phyloP scores from a whole-genome alignment of 2,329 filamentous ascomycete genomes.

The Cadophora gregata region DNA sequence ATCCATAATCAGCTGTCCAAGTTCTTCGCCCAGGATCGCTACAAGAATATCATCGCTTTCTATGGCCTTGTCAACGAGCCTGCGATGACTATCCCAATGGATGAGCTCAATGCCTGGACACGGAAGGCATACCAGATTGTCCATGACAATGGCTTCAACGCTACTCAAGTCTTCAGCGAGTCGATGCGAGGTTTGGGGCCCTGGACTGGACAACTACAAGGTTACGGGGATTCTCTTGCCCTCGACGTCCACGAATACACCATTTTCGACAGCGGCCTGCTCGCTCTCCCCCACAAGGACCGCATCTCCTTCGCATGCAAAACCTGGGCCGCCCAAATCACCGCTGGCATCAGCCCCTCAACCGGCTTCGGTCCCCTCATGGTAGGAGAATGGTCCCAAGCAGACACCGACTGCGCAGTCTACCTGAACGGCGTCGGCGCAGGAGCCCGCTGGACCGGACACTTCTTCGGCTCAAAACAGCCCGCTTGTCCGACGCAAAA shows the following conservation, averaged over 20 bases:
- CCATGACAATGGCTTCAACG: slow-evolving; percentile 75
- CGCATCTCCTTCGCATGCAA: slow-evolving; percentile 84
- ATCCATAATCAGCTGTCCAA: slow-evolving; percentile 84
- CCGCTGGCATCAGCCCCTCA: slow-evolving; percentile 36
- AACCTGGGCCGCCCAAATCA: slow-evolving; percentile 65
- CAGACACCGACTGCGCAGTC: slow-evolving; percentile 90
- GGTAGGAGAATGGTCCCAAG: slow-evolving; percentile 96
- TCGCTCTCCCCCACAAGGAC: slow-evolving; percentile 77
- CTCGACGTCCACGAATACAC: slow-evolving; percentile 98
- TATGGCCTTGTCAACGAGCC: slow-evolving; percentile 97
- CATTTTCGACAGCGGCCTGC: slow-evolving; percentile 91
- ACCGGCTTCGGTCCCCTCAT: slow-evolving; percentile 92
- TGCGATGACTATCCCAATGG: slow-evolving; percentile 74
- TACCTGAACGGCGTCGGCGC: slow-evolving; percentile 88
- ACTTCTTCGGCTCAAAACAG: slow-evolving; percentile 63
- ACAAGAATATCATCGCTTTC: slow-evolving; percentile 88
- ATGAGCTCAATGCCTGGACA: slow-evolving; percentile 81
- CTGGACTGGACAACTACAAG: slow-evolving; percentile 84
- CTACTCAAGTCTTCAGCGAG: slow-evolving; percentile 84
- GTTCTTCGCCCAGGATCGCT: slow-evolving; percentile 93
- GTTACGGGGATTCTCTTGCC: slow-evolving; percentile 69
- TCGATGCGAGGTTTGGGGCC: slow-evolving; percentile 90
- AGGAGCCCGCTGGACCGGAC: slow-evolving; percentile 92
- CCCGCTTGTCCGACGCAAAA: slow-evolving; percentile 77
- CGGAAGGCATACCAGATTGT: slow-evolving; percentile 73